Percentiles rank a stretch among this genome's conserved stretches.
These are phyloP conservation scores for Mycena capillaripes DNA, from an alignment of 768 basidiomycete genomes.

Conservation along the genomic window DNA sequence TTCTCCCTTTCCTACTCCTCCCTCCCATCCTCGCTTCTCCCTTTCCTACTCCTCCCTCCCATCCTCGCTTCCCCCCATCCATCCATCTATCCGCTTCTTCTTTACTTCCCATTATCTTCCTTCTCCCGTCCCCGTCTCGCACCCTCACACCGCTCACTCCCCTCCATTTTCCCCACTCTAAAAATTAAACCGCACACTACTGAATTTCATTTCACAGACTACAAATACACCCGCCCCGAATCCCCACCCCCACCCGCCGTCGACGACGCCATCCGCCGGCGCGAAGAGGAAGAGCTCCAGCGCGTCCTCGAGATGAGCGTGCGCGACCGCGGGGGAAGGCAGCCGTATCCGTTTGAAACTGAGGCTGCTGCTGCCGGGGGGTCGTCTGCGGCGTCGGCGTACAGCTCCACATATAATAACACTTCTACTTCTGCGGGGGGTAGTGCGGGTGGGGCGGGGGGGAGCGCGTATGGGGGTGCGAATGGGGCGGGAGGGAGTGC, in stretches of 20 bases:
- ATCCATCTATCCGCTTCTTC: not conserved
- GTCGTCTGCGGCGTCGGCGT: too few relatives aligned
- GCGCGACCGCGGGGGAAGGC: slow-evolving; percentile 88
- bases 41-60: not conserved
- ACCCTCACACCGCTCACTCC: too few relatives aligned
- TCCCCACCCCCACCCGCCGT: slow-evolving; percentile 78
- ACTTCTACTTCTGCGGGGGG: too few relatives aligned
- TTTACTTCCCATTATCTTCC: too few relatives aligned
- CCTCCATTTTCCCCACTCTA: not conserved
- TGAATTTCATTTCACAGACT: slow-evolving; percentile 59
- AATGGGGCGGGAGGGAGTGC: not conserved
- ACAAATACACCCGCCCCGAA: slow-evolving; percentile 74
- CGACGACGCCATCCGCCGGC: slow-evolving; percentile 84
- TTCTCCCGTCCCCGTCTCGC: too few relatives aligned
- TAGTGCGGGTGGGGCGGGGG: too few relatives aligned
- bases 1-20: too few relatives aligned
- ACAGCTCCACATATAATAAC: not conserved
- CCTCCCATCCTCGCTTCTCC: not conserved
- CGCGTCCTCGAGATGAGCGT: slow-evolving; percentile 94
- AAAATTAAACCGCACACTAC: not conserved
- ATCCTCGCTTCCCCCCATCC: not conserved
- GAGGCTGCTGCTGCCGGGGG: too few relatives aligned
- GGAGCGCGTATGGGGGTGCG: not conserved
- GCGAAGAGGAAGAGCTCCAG: slow-evolving; percentile 96
- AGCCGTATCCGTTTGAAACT: slow-evolving; percentile 50